Percentiles rank a stretch among this genome's conserved stretches.
Conservation (phyloP, 75 land plant genomes). For the Azolla pinnata region DNA sequence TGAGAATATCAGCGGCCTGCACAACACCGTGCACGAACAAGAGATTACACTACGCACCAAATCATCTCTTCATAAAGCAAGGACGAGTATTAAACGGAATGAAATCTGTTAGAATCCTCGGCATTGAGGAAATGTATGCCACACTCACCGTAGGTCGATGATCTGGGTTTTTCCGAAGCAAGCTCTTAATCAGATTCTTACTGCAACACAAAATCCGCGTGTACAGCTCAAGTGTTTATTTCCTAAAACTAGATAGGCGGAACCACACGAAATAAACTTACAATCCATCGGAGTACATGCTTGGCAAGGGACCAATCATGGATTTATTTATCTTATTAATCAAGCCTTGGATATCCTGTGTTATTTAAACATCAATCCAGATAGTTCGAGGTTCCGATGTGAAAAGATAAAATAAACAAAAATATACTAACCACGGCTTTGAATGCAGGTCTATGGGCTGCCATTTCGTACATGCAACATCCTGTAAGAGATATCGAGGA, state of each 20-base stretch:
- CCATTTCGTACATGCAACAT: constrained; percentile 98
- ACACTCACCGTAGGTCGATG: constrained; percentile 84
- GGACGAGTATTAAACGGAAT: too few relatives aligned
- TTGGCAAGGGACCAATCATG: constrained; percentile 86
- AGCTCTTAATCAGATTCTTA: constrained; percentile 77
- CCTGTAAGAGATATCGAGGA: constrained; percentile 43
- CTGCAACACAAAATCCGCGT: constrained; percentile 30
- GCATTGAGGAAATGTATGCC: too few relatives aligned
- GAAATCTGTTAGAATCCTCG: too few relatives aligned
- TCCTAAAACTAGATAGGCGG: too few relatives aligned
- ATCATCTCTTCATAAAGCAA: too few relatives aligned
- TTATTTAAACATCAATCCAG: too few relatives aligned
- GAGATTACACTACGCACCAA: too few relatives aligned
- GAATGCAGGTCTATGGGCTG: constrained; percentile 96
- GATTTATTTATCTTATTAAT: constrained; percentile 95
- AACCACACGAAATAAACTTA: too few relatives aligned
- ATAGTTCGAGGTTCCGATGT: too few relatives aligned
- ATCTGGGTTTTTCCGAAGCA: constrained; percentile 95
- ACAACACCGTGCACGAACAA: too few relatives aligned
- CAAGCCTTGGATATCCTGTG: constrained; percentile 96
- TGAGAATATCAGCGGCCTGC: constrained; percentile 54
- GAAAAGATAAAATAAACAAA: too few relatives aligned
- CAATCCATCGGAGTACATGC: constrained; percentile 78
- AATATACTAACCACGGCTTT: constrained; percentile 76
- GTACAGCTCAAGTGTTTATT: background rate